These are phyloP conservation scores for Papiliotrema terrestris DNA, from an alignment of 1,284 basidiomycete genomes.

Conservation along the genomic window DNA sequence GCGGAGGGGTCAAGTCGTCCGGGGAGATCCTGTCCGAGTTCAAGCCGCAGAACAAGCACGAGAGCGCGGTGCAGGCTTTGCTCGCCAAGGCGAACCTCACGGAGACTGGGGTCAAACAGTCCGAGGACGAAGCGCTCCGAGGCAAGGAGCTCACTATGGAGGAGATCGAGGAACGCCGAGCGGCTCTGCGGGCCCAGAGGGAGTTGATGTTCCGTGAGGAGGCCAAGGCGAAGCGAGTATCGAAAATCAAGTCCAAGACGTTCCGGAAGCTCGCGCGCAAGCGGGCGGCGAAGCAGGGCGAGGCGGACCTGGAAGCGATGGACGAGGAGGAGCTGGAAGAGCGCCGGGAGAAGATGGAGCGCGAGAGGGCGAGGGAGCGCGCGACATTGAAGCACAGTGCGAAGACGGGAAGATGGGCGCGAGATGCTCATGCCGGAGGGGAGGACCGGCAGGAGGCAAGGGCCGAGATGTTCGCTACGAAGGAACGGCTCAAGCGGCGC, in stretches of 20 bases:
- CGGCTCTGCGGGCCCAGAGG: slow-evolving; percentile 79
- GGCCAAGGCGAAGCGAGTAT: slow-evolving; percentile 80
- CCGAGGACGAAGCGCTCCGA: slow-evolving; percentile 77
- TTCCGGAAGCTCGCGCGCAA: slow-evolving; percentile 83
- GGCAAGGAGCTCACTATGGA: slow-evolving; percentile 66
- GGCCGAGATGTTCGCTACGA: slow-evolving; percentile 60
- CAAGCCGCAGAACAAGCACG: slow-evolving; percentile 75
- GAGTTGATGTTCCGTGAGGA: slow-evolving; percentile 94
- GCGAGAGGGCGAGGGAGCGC: slow-evolving; percentile 74
- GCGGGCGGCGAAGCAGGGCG: slow-evolving; percentile 58
- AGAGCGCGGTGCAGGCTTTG: slow-evolving; percentile 71
- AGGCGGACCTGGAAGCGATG: slow-evolving; percentile 52
- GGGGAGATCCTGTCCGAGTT: slow-evolving; percentile 54
- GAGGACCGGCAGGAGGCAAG: slow-evolving; percentile 37
- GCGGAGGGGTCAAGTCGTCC: slow-evolving; percentile 43
- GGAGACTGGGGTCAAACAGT: slow-evolving; percentile 70
- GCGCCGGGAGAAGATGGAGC: slow-evolving; percentile 65
- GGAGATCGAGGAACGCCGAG: slow-evolving; percentile 74
- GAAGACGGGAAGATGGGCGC: slow-evolving; percentile 62
- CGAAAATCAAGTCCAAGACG: slow-evolving; percentile 95
- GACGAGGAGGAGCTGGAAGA: slow-evolving; percentile 58
- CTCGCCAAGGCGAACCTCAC: slow-evolving; percentile 73
- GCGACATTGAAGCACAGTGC: slow-evolving; percentile 75
- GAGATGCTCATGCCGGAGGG: slow-evolving; percentile 29
- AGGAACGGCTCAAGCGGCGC: slow-evolving; percentile 71